Base-by-base conservation (phyloP, 495 filamentous ascomycete species). In the Penicillium chermesinum region DNA sequence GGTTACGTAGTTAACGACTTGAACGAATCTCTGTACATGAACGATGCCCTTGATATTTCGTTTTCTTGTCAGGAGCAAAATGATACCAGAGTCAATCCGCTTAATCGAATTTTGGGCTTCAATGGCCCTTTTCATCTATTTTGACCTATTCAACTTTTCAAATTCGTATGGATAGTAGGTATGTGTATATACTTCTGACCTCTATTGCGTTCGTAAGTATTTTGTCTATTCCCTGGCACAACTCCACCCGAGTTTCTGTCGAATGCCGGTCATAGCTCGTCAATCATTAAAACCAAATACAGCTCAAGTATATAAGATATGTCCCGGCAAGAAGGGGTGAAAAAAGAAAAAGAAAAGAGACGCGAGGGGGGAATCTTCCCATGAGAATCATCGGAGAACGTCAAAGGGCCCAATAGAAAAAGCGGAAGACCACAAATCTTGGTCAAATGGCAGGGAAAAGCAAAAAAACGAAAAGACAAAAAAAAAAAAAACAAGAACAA, bases 191-290 rank as follows among this genome's bases (percentile, higher is more conserved):
- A n/a, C n/a, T n/a, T n/a, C n/a, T n/a, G n/a, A n/a, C n/a, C n/a
- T n/a, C n/a, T n/a, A n/a, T n/a, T n/a, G n/a, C n/a, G n/a, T n/a
- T n/a, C n/a, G n/a, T 45, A 13, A 34, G 19, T 35, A 12, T 45
- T 19, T 39, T 4, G 25, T 30, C 25, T 30, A 30, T 30, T 5
- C 25, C 25, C 25, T 10, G 10, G 4, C 25, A 30, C 25, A 43
- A 27, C 20, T 39, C 37, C 37, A 21, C 14, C 30, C 44, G 19
- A 39, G 25, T 30, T 30, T 30, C 47, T 35, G 21, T 52, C 19
- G 32, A 48, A 61, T 61, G 55, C 35, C 35, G 56, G 53, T 59
- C 58, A 38, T 56, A 53, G 46, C 52, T 63, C 57, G 47, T 58
- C 32, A 15, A 39, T 41, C 12, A 39, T 22, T 41, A 49, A 41